Conservation (phyloP, 352 stramenopile species). For the Pythium plurisporium region DNA sequence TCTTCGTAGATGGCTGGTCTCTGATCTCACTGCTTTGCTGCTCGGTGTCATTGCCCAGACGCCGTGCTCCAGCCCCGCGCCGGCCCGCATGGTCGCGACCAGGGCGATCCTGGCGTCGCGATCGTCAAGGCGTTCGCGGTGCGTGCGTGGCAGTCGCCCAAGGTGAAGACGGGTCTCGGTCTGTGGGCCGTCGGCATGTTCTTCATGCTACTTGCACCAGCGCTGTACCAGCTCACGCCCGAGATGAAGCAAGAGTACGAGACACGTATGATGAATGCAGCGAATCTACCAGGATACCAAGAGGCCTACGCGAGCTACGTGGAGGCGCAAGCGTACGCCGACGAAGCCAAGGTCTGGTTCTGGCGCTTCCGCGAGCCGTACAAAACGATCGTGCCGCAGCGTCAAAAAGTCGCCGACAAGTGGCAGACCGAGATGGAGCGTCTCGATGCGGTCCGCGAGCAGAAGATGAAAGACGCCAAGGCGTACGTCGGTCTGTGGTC, state of each 20-base stretch:
- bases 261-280: conserved; percentile 63
- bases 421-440: conserved; percentile 53
- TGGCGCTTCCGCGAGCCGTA: conserved; percentile 82
- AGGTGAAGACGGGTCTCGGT: conserved; percentile 55
- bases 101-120: conserved; percentile 41
- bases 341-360: conserved; percentile 85
- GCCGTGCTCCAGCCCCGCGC: conserved; percentile 21
- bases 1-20: not conserved
- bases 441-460: conserved; percentile 49
- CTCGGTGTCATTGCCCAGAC: not conserved
- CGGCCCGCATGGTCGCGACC: not conserved
- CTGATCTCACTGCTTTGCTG: not conserved
- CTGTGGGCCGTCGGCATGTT: conserved; percentile 78
- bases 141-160: conserved; percentile 49
- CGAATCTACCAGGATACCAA: conserved; percentile 75
- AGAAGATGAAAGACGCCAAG: conserved; percentile 80
- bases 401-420: conserved; percentile 52
- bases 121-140: conserved; percentile 51
- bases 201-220: conserved; percentile 76
- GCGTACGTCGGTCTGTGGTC: conserved; percentile 76
- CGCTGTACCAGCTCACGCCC: conserved; percentile 50
- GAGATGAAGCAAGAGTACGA: conserved; percentile 81
- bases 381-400: conserved; percentile 46
- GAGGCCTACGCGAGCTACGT: conserved; percentile 54
- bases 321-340: conserved; percentile 46